These are phyloP conservation scores for Wickerhamiella slavikovae DNA, from an alignment of 805 yeast species.

Conservation along the genomic window DNA sequence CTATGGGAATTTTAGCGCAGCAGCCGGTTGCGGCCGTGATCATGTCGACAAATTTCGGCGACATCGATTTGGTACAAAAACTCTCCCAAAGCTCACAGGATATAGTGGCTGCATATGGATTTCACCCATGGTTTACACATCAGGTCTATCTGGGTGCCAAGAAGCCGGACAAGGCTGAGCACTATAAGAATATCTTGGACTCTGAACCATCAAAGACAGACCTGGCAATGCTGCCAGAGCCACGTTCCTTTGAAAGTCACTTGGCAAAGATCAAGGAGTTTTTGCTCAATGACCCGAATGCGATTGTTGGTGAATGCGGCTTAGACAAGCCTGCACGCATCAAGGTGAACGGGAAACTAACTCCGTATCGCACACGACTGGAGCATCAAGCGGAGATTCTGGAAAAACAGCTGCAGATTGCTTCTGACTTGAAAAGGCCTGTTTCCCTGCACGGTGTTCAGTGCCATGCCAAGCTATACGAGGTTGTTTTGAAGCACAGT, in stretches of 20 bases:
- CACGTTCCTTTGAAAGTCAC: conserved; percentile 25
- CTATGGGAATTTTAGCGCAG: conserved; percentile 7
- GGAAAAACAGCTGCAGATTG: conserved; percentile 30
- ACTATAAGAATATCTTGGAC: conserved; percentile 34
- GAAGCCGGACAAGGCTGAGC: conserved; percentile 16
- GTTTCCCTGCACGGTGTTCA: conserved; percentile 76
- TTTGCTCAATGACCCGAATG: conserved; percentile 15
- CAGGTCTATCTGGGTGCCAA: conserved; percentile 23
- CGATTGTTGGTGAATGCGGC: conserved; percentile 78
- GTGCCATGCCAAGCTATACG: conserved; percentile 43
- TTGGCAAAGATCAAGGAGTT: conserved; percentile 17
- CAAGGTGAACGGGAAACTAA: conserved; percentile 23
- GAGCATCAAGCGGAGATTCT: conserved; percentile 47
- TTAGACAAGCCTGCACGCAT: conserved; percentile 57
- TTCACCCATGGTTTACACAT: conserved; percentile 89
- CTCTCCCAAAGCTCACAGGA: conserved; percentile 13
- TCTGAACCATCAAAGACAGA: conserved; percentile 21
- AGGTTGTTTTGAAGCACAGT: conserved; percentile 15
- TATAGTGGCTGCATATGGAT: conserved; percentile 25
- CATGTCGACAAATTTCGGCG: conserved; percentile 21
- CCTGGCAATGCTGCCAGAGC: conserved; percentile 36
- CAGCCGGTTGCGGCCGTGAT: conserved; percentile 11
- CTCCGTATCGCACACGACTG: conserved; percentile 34
- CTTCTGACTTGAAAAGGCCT: conserved; percentile 26
- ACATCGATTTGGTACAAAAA: conserved; percentile 16